These are phyloP conservation scores for Globisporangium nagaii DNA, from an alignment of 352 stramenopile genomes.

Conservation along the genomic window DNA sequence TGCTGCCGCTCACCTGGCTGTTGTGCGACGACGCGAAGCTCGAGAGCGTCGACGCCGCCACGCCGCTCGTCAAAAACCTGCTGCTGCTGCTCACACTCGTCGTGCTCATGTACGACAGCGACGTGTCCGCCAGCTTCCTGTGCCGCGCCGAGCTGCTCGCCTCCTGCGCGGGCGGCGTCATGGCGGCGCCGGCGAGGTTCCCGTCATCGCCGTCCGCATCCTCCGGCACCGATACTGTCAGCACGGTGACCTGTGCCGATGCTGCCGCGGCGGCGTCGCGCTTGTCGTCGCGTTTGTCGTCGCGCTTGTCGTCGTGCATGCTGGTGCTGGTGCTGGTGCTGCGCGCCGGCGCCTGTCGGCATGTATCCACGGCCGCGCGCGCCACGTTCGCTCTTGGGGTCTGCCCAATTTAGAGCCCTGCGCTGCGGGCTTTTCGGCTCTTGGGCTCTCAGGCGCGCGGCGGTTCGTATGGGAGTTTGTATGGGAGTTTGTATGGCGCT, in stretches of 20 bases:
- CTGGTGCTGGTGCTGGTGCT: no score
- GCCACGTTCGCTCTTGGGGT: neutral
- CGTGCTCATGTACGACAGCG: slow-evolving; percentile 8
- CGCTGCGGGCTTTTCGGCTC: neutral
- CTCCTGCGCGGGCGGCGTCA: neutral
- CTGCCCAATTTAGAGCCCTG: neutral
- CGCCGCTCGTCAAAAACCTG: slow-evolving; percentile 6
- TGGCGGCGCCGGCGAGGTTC: neutral
- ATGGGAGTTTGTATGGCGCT: neutral
- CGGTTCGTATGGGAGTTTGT: no score
- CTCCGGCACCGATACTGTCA: no score
- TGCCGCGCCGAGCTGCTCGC: neutral
- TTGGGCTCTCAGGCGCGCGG: no score
- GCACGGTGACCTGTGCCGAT: no score
- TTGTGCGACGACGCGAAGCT: slow-evolving; percentile 14
- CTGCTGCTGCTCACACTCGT: slow-evolving; percentile 6
- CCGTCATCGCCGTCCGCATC: neutral
- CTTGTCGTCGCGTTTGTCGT: neutral
- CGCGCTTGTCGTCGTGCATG: slow-evolving; percentile 11
- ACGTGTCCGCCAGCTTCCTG: slow-evolving; percentile 3
- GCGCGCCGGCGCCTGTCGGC: slow-evolving; percentile 4
- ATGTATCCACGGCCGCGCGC: slow-evolving; percentile 7
- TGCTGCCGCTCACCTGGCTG: slow-evolving; percentile 4
- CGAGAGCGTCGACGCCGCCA: slow-evolving; percentile 9
- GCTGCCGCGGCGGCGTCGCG: neutral